phyloP scores from a whole-genome alignment of 1,139 yeast genomes.

The Pichia sp. region DNA sequence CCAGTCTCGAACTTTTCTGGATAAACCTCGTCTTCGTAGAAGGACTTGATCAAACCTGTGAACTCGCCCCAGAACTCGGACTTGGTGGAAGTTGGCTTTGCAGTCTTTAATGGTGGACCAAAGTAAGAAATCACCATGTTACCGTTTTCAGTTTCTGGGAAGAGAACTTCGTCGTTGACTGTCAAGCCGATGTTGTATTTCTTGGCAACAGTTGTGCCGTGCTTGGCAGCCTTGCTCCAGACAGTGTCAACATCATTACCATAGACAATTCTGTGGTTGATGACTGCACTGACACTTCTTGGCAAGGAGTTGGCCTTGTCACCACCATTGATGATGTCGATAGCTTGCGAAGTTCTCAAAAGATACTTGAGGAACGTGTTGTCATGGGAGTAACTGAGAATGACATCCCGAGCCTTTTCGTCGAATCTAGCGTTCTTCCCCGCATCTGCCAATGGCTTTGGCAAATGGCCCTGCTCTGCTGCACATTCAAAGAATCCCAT shows the following conservation, averaged over 20 bases:
- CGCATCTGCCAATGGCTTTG: slow-evolving; percentile 28
- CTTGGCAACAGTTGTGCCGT: slow-evolving; percentile 41
- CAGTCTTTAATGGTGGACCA: slow-evolving; percentile 36
- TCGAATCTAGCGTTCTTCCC: slow-evolving; percentile 43
- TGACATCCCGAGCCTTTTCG: slow-evolving; percentile 38
- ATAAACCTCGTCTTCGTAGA: slow-evolving; percentile 43
- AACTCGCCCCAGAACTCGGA: slow-evolving; percentile 42
- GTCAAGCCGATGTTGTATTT: slow-evolving; percentile 45
- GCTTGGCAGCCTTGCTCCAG: slow-evolving; percentile 22
- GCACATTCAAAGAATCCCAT: slow-evolving; percentile 44
- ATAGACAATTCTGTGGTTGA: slow-evolving; percentile 51
- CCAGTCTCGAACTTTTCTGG: slow-evolving; percentile 37
- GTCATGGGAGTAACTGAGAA: slow-evolving; percentile 36
- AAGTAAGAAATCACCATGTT: slow-evolving; percentile 40
- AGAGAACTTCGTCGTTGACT: slow-evolving; percentile 34
- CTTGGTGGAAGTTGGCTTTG: slow-evolving; percentile 43
- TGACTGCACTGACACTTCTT: slow-evolving; percentile 43
- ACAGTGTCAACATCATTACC: slow-evolving; percentile 37
- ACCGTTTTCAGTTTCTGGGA: slow-evolving; percentile 38
- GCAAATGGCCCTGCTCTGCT: slow-evolving; percentile 38
- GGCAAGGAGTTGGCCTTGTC: slow-evolving; percentile 56
- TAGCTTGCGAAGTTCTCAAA: slow-evolving; percentile 56
- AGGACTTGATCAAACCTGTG: slow-evolving; percentile 44
- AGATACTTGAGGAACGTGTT: slow-evolving; percentile 34
- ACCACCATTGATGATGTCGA: slow-evolving; percentile 58